Base-by-base conservation (phyloP, 345 rosid species). In the Hibiscus tridactylites region DNA sequence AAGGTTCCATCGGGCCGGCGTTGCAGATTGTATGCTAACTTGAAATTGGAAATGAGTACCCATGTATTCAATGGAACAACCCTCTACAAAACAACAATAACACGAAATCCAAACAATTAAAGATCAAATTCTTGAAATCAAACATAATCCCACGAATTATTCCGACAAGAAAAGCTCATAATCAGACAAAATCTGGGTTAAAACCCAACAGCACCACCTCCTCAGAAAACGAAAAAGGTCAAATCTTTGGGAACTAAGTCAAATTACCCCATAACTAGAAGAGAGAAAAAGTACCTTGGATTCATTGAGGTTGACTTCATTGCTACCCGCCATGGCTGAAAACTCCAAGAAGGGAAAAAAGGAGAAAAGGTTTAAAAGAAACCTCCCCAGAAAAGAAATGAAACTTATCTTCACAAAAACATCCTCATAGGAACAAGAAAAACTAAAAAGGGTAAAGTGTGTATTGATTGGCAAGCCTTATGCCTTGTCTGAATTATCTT, bases 41-140 rank as follows among this genome's bases (percentile, higher is more conserved):
- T 95, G 88, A 95, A 95, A 73, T 95, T 90, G 74, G 98, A 95
- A 75, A 95, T 95, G 79, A 95, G 97, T 74, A 92, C 96, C 97
- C 96, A 95, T 64, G 98, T 95, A 84, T 92, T 92, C 4, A 95
- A 81, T 54, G 99, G 99, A 78, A 95, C 99, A 73, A 95, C 92
- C 77, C 88, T 92, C 99, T 95, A 77, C 85, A 82, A 71, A 1
- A 52, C 4, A 58, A 65, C 28, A 70, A 47, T 9, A 65, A 4
- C 57, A 67, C 7, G 9, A 70, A 15, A 35, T 21, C 12, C 54
- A 46, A 37, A 2, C 21, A 63, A 61, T 76, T 26, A 74, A 56
- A 72, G 37, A n/a, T 65, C 61, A 61, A 65, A 60, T 10, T 35
- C 60, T 71, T 24, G 73, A 81, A 75, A 72, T 74, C 70, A 49